A percentile compares a stretch with the other conserved stretches of the same genome.
These are phyloP conservation scores for Phytophthora capsici DNA, from an alignment of 352 stramenopile species.

Conservation along the genomic window DNA sequence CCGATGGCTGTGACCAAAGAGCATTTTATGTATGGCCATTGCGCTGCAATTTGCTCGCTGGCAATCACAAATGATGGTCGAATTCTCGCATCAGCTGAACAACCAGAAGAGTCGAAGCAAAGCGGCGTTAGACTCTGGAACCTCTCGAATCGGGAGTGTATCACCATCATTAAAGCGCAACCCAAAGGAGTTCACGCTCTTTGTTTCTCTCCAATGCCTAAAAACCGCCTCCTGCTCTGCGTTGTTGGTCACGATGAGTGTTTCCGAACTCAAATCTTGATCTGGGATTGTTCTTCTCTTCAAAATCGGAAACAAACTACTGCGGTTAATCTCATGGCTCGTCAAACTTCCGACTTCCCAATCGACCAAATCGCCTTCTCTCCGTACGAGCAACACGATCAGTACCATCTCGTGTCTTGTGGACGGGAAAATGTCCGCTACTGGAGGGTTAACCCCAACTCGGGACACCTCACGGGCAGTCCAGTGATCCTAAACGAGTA, in stretches of 20 bases:
- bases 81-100: slow-evolving; percentile 56
- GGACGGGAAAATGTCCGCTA: slow-evolving; percentile 93
- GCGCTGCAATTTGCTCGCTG: slow-evolving; percentile 39
- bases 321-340: slow-evolving; percentile 56
- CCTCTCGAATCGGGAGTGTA: slow-evolving; percentile 45
- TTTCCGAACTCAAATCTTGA: slow-evolving; percentile 73
- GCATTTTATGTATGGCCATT: slow-evolving; percentile 55
- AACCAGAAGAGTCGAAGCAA: slow-evolving; percentile 33
- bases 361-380: slow-evolving; percentile 81
- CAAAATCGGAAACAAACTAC: not conserved
- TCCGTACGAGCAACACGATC: slow-evolving; percentile 68
- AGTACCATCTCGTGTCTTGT: slow-evolving; percentile 85
- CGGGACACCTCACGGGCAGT: slow-evolving; percentile 70
- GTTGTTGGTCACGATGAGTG: slow-evolving; percentile 68
- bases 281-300: slow-evolving; percentile 69
- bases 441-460: slow-evolving; percentile 73
- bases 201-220: slow-evolving; percentile 49
- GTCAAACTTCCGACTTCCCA: slow-evolving; percentile 89
- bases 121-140: slow-evolving; percentile 65
- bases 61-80: slow-evolving; percentile 49
- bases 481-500: slow-evolving; percentile 92
- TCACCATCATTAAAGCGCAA: slow-evolving; percentile 57
- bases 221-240: slow-evolving; percentile 47
- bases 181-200: slow-evolving; percentile 54
- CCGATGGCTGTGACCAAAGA: slow-evolving; percentile 23